These are phyloP conservation scores for Mallotus repandus DNA, from an alignment of 441 rosid genomes.

Conservation along the genomic window DNA sequence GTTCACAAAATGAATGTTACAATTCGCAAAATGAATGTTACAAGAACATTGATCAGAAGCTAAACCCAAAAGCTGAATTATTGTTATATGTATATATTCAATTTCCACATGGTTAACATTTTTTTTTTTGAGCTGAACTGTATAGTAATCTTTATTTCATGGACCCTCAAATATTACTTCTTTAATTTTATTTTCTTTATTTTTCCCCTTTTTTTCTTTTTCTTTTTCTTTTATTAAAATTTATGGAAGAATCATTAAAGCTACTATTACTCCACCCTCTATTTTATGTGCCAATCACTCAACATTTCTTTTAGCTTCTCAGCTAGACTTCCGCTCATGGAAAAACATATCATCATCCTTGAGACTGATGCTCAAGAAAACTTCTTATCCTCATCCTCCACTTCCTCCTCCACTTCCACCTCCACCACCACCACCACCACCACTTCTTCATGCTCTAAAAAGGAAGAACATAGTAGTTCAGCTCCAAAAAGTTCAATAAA, in stretches of 20 bases:
- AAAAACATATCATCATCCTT: constrained; percentile 36
- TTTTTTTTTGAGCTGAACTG: constrained; percentile 27
- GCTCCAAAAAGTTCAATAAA: constrained; percentile 36
- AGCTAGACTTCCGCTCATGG: constrained; percentile 32
- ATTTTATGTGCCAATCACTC: constrained; percentile 33
- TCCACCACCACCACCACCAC: constrained; percentile 26
- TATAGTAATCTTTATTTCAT: constrained; percentile 10
- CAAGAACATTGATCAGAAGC: too few relatives aligned
- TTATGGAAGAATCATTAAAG: constrained; percentile 36
- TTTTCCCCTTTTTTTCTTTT: not conserved
- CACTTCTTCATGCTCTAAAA: constrained; percentile 17
- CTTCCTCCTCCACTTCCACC: constrained; percentile 24
- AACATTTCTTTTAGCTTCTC: constrained; percentile 25
- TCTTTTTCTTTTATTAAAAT: not conserved
- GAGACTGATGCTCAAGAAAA: constrained; percentile 43
- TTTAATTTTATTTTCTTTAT: constrained; percentile 21
- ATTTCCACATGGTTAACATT: constrained; percentile 32
- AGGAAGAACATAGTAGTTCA: constrained; percentile 19
- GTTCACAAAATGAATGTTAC: not conserved
- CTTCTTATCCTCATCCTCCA: constrained; percentile 22
- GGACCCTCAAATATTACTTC: constrained; percentile 25
- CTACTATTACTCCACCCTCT: constrained; percentile 21
- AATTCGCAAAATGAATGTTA: not conserved
- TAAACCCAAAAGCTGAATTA: not conserved
- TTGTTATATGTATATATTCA: not conserved